Conservation (phyloP, 2,329 filamentous ascomycete species). For the Trematosphaeria pertusa region DNA sequence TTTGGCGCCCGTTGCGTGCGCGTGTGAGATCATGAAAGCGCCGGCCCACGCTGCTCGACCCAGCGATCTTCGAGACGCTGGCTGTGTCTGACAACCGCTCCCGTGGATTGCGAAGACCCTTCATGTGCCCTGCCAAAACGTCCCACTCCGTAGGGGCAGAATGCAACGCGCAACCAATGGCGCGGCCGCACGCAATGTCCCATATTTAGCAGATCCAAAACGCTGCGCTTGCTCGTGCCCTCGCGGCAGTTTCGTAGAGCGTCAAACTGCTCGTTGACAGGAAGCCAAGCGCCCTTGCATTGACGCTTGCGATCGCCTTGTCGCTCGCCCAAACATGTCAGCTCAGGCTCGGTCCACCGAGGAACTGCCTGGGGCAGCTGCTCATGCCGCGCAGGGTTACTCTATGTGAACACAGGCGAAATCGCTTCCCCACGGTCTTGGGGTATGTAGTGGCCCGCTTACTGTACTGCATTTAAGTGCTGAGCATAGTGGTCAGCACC, state of each 20-base stretch:
- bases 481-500: constrained; percentile 31
- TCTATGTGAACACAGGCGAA: constrained; percentile 24
- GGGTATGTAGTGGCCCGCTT: constrained; percentile 27
- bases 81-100: too few species aligned
- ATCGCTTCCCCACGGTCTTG: constrained; percentile 13
- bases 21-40: too few species aligned
- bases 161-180: constrained; percentile 11
- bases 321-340: constrained; percentile 32
- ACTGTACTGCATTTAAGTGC: constrained; percentile 26
- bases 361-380: too few species aligned
- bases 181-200: constrained; percentile 4
- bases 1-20: too few species aligned
- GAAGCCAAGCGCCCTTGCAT: constrained; percentile 35
- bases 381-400: constrained; percentile 18
- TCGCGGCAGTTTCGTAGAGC: not conserved
- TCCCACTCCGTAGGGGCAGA: constrained; percentile 4
- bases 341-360: constrained; percentile 19
- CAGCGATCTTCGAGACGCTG: too few species aligned
- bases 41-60: too few species aligned
- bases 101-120: too few species aligned
- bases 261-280: constrained; percentile 25
- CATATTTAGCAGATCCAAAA: constrained; percentile 18
- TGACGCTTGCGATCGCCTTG: constrained; percentile 26
- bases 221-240: not conserved
- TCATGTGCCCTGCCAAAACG: constrained; percentile 10